Base-by-base conservation (phyloP, 2,329 filamentous ascomycete species). In the Hypoxylon sp. region DNA sequence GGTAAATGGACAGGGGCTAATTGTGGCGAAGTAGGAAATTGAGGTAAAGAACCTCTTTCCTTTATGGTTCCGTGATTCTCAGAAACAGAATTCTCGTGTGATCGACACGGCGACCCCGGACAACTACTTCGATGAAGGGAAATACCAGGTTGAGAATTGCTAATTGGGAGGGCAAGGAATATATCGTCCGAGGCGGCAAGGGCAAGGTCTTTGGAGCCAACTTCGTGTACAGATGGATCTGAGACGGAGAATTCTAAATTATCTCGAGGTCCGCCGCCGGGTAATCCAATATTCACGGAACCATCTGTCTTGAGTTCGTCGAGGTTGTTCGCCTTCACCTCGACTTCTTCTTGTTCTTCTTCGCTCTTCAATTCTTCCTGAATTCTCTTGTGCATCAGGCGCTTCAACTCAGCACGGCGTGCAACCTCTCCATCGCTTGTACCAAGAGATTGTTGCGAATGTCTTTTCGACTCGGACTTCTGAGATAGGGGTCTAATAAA, bases 381-480 rank as follows among this genome's bases (percentile, higher is more conserved):
- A n/a, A 89, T 89, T 67, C 86, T 82, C 70, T 83, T 84, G 52
- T 85, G 83, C 75, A 86, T 84, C 7, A 89, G 78, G 19, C 86
- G 82, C 70, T 82, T 85, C 59, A 89, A 75, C 70, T 89, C 87
- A 28, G 86, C 86, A 69, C 86, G 82, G 28, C 86, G 81, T 56
- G 85, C 83, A 46, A 87, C 73, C 68, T 87, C 85, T 67, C 87
- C 85, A 23, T 86, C 80, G 50, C 82, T 86, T 52, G 80, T 81
- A 11, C 83, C 82, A 32, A 82, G 76, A 14, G 81, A 81, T 3
- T 79, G 78, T 34, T 78, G 80, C 2, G 82, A 81, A 36, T 78
- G 79, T 30, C 81, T 75, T 49, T 80, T 82, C 1, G 75, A 72
- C 6, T 81, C 76, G 3, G 78, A 79, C 19, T 84, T 82, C 23